A percentile compares a stretch with the other conserved stretches of the same genome.
Evolutionary conservation across 768 basidiomycete species (phyloP).

Genomic region (Aureoboletus auriporus): DNA sequence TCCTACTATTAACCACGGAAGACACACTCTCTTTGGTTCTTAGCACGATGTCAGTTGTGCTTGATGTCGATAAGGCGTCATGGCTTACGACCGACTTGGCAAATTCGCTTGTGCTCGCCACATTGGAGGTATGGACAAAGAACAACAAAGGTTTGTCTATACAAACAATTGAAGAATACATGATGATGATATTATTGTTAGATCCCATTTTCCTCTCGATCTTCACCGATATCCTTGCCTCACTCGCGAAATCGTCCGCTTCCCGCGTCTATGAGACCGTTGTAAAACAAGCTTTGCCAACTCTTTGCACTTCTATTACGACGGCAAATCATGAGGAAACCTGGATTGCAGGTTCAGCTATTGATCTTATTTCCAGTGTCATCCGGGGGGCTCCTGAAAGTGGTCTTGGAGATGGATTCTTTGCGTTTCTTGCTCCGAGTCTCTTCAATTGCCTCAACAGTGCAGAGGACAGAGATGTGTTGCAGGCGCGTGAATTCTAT

Average conservation of each 20-base stretch:
- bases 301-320: constrained; percentile 62
- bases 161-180: not conserved
- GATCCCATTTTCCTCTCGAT: constrained; percentile 90
- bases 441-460: constrained; percentile 65
- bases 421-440: constrained; percentile 66
- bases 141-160: constrained; percentile 69
- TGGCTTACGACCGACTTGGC: constrained; percentile 73
- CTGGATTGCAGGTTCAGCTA: constrained; percentile 74
- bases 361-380: constrained; percentile 77
- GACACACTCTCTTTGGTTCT: constrained; percentile 87
- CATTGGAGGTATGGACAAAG: constrained; percentile 80
- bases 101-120: constrained; percentile 56
- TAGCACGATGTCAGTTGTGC: constrained; percentile 76
- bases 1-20: constrained; percentile 74
- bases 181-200: constrained; percentile 26
- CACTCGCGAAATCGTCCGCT: constrained; percentile 59
- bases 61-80: constrained; percentile 66
- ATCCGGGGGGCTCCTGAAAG: constrained; percentile 58
- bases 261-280: constrained; percentile 67
- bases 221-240: constrained; percentile 72
- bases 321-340: constrained; percentile 57
- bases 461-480: constrained; percentile 83
- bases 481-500: constrained; percentile 50
- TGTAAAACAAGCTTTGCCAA: constrained; percentile 69
- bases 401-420: constrained; percentile 78